A percentile compares a stretch with the other conserved stretches of the same genome.
These are phyloP conservation scores for Mucor irregularis DNA, from an alignment of 371 early-diverging fungal genomes.

Conservation along the genomic window DNA sequence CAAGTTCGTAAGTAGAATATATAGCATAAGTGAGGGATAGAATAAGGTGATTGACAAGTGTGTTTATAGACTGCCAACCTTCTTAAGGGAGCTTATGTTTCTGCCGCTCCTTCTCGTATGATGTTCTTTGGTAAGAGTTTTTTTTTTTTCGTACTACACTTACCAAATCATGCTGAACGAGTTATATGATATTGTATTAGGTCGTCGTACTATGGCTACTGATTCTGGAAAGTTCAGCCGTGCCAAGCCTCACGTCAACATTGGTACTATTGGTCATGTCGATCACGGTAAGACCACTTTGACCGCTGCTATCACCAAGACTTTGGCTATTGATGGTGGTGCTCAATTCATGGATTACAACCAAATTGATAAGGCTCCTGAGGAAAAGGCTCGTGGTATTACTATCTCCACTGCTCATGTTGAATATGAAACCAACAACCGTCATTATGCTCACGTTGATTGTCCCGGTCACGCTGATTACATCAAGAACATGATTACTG, in stretches of 20 bases:
- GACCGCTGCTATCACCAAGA: slow-evolving; percentile 99
- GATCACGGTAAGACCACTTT: slow-evolving; percentile 99
- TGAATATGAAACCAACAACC: slow-evolving; percentile 88
- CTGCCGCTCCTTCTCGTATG: slow-evolving; percentile 40
- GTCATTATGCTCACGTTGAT: slow-evolving; percentile 98
- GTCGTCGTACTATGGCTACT: slow-evolving; percentile 50
- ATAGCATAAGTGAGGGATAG: neutral
- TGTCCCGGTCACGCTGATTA: slow-evolving; percentile 99
- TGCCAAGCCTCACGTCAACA: slow-evolving; percentile 98
- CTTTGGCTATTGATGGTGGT: slow-evolving; percentile 73
- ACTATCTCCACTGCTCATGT: slow-evolving; percentile 96
- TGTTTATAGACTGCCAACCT: slow-evolving; percentile 39
- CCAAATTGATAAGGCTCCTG: slow-evolving; percentile 97
- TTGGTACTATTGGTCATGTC: slow-evolving; percentile 99
- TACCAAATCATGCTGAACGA: neutral
- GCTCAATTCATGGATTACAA: slow-evolving; percentile 94
- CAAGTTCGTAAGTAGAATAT: slow-evolving; percentile 37
- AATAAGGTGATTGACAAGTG: neutral
- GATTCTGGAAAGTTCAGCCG: slow-evolving; percentile 64
- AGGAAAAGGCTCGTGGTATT: slow-evolving; percentile 97
- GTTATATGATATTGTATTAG: slow-evolving; percentile 9
- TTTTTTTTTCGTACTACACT: neutral
- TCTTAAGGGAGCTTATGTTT: slow-evolving; percentile 39
- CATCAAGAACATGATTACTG: slow-evolving; percentile 99
- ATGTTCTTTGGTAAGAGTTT: slow-evolving; percentile 41